Evolutionary conservation across 106 monocot species (phyloP), one percentile per base, ranked within the genome.

Genomic region (Dactylorhiza incarnata): DNA sequence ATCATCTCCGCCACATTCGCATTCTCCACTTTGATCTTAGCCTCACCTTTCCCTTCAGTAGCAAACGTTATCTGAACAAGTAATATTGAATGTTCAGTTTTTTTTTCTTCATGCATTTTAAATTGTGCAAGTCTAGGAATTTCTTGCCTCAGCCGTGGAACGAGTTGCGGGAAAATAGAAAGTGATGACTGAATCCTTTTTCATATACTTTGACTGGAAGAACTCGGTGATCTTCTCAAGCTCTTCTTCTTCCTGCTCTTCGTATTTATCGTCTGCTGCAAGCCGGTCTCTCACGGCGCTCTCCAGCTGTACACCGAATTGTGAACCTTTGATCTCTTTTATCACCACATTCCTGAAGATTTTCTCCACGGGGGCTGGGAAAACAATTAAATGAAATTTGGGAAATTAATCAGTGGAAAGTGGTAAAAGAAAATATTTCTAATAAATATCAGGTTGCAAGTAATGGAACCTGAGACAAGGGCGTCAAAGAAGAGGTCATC

Each of bases 241-340:
- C 9, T 82, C 89, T 61, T 78, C 89, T 24, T 97, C 96, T 47
- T 93, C 96, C 13, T 93, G 87, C 3, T 93, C 96, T 69, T 97
- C 96, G 19, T 86, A 93, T 77, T 93, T 91, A 73, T 93, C 96
- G 0, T 47, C 58, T 9, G 81, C 83, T 5, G 76, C 93, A 15
- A 97, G 72, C 20, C 91, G 53, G 48, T 97, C 94, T 69, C 93
- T 85, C 5, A 97, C 84, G 0, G 87, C 74, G 26, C 84, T 89
- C 89, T 94, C 89, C 45, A 97, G 68, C 45, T 97, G 97, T 17
- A 86, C 82, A 0, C 91, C 97, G 37, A 89, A 97, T 48, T 97
- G 97, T 0, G 93, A 87, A 0, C 93, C 97, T 58, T 97, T 94
- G 72, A 97, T 97, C 83, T 97, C 93, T 73, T 97, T 97, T 54